phyloP scores from a whole-genome alignment of 495 filamentous ascomycete species.

The Paragyromitra xinjiangensis region DNA sequence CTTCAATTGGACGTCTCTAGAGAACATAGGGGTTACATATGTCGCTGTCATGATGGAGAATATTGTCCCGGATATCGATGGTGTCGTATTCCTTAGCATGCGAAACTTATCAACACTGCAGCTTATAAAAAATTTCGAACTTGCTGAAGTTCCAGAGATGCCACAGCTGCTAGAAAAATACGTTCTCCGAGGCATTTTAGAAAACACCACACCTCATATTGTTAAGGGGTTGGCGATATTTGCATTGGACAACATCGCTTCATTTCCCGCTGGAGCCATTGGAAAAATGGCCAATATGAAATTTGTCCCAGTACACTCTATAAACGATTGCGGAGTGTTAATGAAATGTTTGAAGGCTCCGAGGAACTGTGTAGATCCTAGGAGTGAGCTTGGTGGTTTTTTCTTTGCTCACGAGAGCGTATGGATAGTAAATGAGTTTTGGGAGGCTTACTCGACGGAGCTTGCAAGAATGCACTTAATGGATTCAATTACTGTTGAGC shows the following conservation, averaged over 20 bases:
- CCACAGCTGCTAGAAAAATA: constrained; percentile 30
- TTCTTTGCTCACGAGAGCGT: constrained; percentile 58
- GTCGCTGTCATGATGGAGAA: constrained; percentile 33
- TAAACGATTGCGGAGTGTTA: constrained; percentile 4
- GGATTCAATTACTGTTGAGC: constrained; percentile 42
- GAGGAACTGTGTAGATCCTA: constrained; percentile 42
- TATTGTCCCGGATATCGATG: constrained; percentile 18
- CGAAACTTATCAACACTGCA: not conserved
- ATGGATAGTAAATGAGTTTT: constrained; percentile 54
- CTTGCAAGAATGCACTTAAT: constrained; percentile 53
- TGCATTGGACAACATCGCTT: constrained; percentile 41
- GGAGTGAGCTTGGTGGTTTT: constrained; percentile 38
- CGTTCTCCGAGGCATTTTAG: constrained; percentile 17
- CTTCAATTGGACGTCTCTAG: constrained; percentile 29
- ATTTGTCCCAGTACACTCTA: constrained; percentile 46
- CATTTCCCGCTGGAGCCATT: constrained; percentile 20
- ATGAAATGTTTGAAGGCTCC: constrained; percentile 37
- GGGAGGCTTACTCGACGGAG: constrained; percentile 36
- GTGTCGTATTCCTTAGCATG: constrained; percentile 36
- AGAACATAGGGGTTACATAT: constrained; percentile 1
- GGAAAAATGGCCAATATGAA: constrained; percentile 41
- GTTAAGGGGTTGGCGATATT: constrained; percentile 45
- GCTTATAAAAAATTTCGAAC: constrained; percentile 21
- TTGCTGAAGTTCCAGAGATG: constrained; percentile 33
- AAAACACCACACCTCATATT: not conserved